Percentiles rank a stretch among this genome's conserved stretches.
These are phyloP conservation scores for Aciculosporium take DNA, from an alignment of 2,329 filamentous ascomycete species.

Conservation along the genomic window DNA sequence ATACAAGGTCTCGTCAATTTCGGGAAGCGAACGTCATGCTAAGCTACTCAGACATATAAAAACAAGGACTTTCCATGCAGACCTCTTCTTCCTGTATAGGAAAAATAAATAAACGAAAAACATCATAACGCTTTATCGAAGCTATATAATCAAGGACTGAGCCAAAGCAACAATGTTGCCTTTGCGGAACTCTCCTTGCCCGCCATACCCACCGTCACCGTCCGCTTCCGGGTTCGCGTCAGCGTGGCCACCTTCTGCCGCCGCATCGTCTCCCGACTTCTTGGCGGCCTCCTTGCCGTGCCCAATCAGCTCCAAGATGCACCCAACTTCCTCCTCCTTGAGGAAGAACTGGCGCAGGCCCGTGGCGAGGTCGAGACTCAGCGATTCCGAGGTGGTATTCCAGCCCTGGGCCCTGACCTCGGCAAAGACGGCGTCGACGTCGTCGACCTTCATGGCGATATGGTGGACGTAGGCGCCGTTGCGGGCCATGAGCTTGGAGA, in stretches of 20 bases:
- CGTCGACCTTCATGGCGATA: background rate
- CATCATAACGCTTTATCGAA: background rate
- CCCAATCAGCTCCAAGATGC: background rate
- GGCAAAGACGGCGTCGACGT: background rate
- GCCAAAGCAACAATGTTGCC: background rate
- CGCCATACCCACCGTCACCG: background rate
- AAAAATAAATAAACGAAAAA: background rate
- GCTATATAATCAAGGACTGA: background rate
- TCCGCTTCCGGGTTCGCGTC: background rate
- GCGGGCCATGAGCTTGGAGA: background rate
- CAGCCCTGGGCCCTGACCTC: background rate
- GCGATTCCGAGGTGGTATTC: background rate
- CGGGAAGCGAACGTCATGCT: no score
- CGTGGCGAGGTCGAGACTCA: background rate
- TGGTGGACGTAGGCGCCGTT: background rate
- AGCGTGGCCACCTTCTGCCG: background rate
- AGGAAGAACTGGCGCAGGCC: background rate
- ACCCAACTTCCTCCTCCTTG: background rate
- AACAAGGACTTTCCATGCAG: no score
- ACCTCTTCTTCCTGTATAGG: no score
- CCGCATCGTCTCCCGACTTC: background rate
- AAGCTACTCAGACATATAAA: no score
- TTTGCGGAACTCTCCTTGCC: background rate
- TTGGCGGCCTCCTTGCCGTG: conserved; percentile 8
- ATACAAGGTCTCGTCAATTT: no score